Conservation (phyloP, 169 alveolate species). For the Plasmodium vivax region DNA sequence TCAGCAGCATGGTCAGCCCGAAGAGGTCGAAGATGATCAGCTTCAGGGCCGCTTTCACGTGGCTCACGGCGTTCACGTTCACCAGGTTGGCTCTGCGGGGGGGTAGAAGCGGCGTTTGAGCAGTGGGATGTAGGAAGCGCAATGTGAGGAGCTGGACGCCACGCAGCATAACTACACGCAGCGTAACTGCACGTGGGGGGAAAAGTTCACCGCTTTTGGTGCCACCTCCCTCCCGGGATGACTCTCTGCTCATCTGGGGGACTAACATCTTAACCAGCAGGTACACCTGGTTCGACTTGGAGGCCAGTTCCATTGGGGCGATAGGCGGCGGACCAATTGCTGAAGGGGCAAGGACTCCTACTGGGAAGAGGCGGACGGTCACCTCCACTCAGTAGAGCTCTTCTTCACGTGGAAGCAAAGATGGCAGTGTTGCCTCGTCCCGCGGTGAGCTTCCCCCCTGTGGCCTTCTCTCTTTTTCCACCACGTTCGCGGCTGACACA, state of each 20-base stretch:
- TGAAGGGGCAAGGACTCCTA: background rate
- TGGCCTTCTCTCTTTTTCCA: too few species aligned
- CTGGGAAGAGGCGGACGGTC: background rate
- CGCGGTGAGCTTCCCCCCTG: background rate
- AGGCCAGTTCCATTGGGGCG: slow-evolving; percentile 18
- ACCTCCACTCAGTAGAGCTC: background rate
- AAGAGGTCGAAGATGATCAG: slow-evolving; percentile 28
- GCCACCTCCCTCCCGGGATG: background rate
- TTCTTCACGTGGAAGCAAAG: background rate
- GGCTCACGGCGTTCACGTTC: slow-evolving; percentile 38
- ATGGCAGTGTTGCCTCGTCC: background rate
- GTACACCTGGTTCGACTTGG: slow-evolving; percentile 23
- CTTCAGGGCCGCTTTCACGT: slow-evolving; percentile 30
- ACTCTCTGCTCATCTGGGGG: background rate
- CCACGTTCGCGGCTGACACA: background rate
- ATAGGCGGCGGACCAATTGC: background rate
- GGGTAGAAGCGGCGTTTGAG: background rate
- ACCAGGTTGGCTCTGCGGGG: slow-evolving; percentile 12
- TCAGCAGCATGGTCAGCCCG: slow-evolving; percentile 45
- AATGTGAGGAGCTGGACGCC: too few species aligned
- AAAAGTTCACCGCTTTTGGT: background rate
- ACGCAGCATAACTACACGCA: too few species aligned
- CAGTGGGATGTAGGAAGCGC: too few species aligned
- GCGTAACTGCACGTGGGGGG: background rate
- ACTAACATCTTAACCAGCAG: slow-evolving; percentile 39